These are phyloP conservation scores for Sporothrix dimorphospora DNA, from an alignment of 2,329 filamentous ascomycete species.

Conservation along the genomic window DNA sequence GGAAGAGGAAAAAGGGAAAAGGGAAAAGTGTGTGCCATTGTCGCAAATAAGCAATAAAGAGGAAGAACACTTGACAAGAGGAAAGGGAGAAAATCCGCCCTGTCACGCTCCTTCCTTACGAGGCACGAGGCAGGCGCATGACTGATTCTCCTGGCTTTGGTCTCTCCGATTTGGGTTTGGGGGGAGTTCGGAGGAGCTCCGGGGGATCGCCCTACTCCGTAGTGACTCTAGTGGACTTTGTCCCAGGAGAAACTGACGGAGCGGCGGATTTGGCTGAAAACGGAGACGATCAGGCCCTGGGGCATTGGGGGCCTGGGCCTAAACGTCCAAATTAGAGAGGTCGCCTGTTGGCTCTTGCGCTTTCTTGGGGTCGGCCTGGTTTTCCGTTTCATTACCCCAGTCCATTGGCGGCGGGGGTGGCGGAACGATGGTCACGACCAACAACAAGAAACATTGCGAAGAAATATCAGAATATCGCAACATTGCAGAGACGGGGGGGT, in stretches of 20 bases:
- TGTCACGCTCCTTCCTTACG: background rate
- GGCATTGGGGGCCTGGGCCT: too few relatives aligned
- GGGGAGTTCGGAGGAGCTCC: background rate
- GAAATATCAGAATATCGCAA: background rate
- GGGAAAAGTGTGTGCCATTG: constrained; percentile 12
- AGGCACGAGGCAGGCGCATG: constrained; percentile 16
- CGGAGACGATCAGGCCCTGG: background rate
- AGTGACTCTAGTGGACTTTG: constrained; percentile 2
- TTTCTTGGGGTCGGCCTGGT: background rate
- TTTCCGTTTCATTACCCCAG: background rate
- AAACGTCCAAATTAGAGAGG: background rate
- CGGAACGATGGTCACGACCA: constrained; percentile 4
- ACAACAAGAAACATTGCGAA: background rate
- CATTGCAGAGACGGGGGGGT: background rate
- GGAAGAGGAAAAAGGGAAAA: background rate
- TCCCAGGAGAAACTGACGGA: background rate
- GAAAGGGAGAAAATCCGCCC: background rate
- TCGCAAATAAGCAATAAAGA: background rate
- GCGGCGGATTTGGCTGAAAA: background rate
- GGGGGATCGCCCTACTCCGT: background rate
- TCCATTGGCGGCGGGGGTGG: constrained; percentile 8
- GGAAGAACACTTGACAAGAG: background rate
- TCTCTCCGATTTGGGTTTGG: constrained; percentile 17
- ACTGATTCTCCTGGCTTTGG: background rate
- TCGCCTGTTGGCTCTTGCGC: background rate